Evolutionary conservation across 345 rosid species (phyloP).

Genomic region (Gossypium australe): DNA sequence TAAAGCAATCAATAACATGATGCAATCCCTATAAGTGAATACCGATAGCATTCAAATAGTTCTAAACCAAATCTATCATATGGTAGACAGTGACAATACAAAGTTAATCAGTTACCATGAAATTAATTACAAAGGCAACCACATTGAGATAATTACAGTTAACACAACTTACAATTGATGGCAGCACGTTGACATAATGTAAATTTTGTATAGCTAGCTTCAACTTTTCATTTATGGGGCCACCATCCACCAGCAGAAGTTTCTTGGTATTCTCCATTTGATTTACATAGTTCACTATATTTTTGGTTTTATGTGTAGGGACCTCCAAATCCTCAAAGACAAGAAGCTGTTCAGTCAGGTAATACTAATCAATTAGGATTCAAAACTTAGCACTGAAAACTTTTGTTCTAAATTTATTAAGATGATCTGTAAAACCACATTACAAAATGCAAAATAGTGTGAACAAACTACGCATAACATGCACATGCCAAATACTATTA

Average conservation of each 20-base stretch:
- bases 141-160: neutral
- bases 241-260: conserved; percentile 76
- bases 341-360: conserved; percentile 52
- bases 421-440: neutral
- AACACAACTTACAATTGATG: conserved; percentile 72
- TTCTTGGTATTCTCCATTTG: conserved; percentile 83
- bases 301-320: conserved; percentile 84
- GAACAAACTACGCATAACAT: neutral
- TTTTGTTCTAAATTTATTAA: neutral
- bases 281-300: conserved; percentile 53
- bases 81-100: neutral
- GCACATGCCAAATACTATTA: conserved; percentile 9
- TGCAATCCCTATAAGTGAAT: neutral
- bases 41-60: neutral
- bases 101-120: neutral
- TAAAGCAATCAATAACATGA: neutral
- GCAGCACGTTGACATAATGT: conserved; percentile 72
- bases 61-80: neutral
- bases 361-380: conserved; percentile 12
- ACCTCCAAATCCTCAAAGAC: conserved; percentile 77
- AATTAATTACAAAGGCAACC: neutral
- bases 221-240: conserved; percentile 68
- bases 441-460: neutral
- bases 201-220: conserved; percentile 88
- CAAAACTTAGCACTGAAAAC: neutral